Evolutionary conservation across 179 eudicot genomes (phyloP).

Genomic region (Beta macrorhiza): DNA sequence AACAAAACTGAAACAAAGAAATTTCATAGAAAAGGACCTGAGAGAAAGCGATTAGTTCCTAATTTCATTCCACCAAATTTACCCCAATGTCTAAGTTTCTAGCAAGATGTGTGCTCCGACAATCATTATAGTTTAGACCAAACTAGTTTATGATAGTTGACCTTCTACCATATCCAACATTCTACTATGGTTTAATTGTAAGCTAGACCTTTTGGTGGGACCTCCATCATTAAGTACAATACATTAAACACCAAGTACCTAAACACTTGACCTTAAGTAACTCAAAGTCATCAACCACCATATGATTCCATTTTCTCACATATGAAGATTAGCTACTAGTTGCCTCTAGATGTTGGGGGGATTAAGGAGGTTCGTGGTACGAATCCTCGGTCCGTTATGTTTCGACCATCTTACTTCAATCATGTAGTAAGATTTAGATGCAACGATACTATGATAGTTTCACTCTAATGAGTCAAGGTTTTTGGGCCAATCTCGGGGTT

Average conservation of each 20-base stretch:
- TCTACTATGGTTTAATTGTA: slow-evolving; percentile 7
- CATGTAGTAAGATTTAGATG: too few relatives aligned
- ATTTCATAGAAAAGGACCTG: slow-evolving; percentile 14
- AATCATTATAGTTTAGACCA: slow-evolving; percentile 22
- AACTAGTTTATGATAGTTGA: slow-evolving; percentile 22
- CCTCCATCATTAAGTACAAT: background rate
- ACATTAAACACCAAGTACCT: background rate
- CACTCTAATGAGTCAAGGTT: too few relatives aligned
- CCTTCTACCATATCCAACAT: slow-evolving; percentile 18
- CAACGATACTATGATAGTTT: too few relatives aligned
- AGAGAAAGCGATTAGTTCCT: slow-evolving; percentile 12
- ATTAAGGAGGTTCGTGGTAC: background rate
- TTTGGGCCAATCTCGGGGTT: too few relatives aligned
- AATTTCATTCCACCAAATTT: background rate
- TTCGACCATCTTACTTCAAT: background rate
- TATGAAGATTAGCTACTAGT: background rate
- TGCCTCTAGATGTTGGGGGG: background rate
- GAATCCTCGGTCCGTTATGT: background rate
- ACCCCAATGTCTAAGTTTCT: background rate
- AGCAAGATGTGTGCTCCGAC: background rate
- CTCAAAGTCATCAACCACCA: slow-evolving; percentile 2
- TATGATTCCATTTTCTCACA: background rate
- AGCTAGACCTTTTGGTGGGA: slow-evolving; percentile 4
- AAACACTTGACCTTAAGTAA: slow-evolving; percentile 11
- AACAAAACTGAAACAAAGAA: slow-evolving; percentile 15